Base-by-base conservation (phyloP, 2,329 filamentous ascomycete genomes). In the Dothidotthia symphoricarpi region DNA sequence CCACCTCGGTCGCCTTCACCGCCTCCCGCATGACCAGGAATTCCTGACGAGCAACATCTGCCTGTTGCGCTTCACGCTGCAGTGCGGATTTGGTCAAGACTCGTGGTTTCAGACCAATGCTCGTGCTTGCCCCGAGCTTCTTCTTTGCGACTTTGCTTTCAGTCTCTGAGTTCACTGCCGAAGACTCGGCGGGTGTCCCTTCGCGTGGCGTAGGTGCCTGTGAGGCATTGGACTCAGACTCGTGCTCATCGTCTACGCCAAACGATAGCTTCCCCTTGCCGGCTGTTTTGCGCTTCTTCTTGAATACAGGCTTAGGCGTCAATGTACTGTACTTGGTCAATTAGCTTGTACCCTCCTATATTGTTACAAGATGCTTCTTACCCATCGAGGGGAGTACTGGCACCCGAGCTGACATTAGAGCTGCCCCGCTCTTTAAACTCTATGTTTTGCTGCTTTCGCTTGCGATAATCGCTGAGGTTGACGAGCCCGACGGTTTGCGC, bases 391-490 rank as follows among this genome's bases (percentile, higher is more conserved):
- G 77, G 75, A 26, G 77, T 80, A 28, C 67, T 72, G 22, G 72
- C 69, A 37, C 77, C 73, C 36, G 75, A 76, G 36, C 62, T 69
- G 48, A 67, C 76, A 51, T 87, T 85, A 59, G 83, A 81, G 10
- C 81, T 83, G 58, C 93, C 88, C 57, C 86, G 81, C 61, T 93
- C 88, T 61, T 93, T 91, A 62, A 88, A 83, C 66, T 96, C 91
- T 31, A 95, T 74, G n/a, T 90, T 88, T 68, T 96, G 88, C 54
- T 89, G 90, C 67, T 91, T 88, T 43, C 93, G 83, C 72, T 98
- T 97, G 68, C 91, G 88, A 67, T 95, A 97, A 64, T 97, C 93
- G 50, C 87, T 88, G 28, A 96, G 82, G 41, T 87, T 81, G 36
- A 97, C 91, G 3, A 98, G 82, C 27, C 93, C 93, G 51, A 96